Conservation (phyloP, 495 filamentous ascomycete species). For the Penicillium odoratum region DNA sequence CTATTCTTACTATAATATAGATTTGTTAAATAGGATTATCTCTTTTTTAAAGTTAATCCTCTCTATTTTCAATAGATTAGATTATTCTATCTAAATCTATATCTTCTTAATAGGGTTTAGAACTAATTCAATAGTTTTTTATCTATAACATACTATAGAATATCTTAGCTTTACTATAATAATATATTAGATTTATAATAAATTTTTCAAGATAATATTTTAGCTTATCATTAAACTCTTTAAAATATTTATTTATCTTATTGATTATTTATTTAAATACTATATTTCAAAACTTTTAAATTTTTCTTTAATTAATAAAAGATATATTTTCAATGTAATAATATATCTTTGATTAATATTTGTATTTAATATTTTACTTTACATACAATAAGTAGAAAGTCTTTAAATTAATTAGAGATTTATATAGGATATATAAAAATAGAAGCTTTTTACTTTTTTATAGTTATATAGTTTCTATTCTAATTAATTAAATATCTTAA, state of each 20-base stretch:
- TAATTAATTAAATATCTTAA: background rate
- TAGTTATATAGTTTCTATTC: background rate
- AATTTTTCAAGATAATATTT: background rate
- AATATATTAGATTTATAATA: conserved; percentile 1
- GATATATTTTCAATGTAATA: background rate
- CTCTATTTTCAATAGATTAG: no score
- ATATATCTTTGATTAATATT: background rate
- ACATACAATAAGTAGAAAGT: no score
- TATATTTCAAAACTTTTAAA: background rate
- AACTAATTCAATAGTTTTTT: no score
- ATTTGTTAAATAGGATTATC: no score
- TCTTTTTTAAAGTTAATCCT: no score
- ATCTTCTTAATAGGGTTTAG: no score
- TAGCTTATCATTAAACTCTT: background rate
- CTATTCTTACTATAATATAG: background rate
- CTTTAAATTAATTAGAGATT: background rate
- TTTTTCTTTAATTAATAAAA: background rate
- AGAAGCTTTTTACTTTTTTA: background rate
- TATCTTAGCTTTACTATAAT: no score
- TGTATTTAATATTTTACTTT: background rate
- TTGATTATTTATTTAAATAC: background rate
- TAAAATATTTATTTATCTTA: background rate
- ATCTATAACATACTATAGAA: no score
- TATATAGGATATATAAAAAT: background rate
- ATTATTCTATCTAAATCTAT: no score